Conservation (phyloP, 345 rosid species). For the Rhodomyrtus tomentosa region DNA sequence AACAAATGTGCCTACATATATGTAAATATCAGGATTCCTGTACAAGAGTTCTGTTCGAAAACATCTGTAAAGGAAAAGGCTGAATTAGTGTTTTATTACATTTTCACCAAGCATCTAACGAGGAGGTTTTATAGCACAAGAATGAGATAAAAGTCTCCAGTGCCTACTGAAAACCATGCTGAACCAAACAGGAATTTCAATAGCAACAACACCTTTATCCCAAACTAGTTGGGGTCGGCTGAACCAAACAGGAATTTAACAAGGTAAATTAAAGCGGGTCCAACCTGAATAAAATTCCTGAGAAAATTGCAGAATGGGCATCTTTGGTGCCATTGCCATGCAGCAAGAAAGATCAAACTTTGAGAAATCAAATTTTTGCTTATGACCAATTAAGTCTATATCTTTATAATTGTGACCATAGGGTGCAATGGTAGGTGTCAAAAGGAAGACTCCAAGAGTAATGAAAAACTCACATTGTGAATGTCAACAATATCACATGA, state of each 20-base stretch:
- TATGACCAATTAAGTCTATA: neutral
- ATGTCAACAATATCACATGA: slow-evolving; percentile 54
- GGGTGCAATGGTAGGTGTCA: neutral
- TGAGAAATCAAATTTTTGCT: neutral
- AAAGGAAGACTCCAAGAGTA: neutral
- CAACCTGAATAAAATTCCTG: neutral
- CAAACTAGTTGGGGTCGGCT: too few relatives aligned
- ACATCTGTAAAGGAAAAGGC: neutral
- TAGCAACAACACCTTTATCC: too few relatives aligned
- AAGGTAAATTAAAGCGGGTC: neutral
- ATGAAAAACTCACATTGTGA: slow-evolving; percentile 50
- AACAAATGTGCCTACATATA: neutral
- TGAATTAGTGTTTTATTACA: neutral
- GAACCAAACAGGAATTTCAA: neutral
- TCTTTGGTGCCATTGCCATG: neutral
- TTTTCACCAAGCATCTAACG: neutral
- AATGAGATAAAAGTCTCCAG: neutral
- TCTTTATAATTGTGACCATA: neutral
- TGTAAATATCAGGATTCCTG: neutral
- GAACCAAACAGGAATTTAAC: too few relatives aligned
- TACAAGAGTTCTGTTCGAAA: neutral
- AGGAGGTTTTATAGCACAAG: neutral
- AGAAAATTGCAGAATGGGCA: neutral
- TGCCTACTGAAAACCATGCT: neutral
- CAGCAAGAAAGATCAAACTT: neutral